Evolutionary conservation across 495 filamentous ascomycete genomes (phyloP).

Genomic region (Darksidea phi): DNA sequence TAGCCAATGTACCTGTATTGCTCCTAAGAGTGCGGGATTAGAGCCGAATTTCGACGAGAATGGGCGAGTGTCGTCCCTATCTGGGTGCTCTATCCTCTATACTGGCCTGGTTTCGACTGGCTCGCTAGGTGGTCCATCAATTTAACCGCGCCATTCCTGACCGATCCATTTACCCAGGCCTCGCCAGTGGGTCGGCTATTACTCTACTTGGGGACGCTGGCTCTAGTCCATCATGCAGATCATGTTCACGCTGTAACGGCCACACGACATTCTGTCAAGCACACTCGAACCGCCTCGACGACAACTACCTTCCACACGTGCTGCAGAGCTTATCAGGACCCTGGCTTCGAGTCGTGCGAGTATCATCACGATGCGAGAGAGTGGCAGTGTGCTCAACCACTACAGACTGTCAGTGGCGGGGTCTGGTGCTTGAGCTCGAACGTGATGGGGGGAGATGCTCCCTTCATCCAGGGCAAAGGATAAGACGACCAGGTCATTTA

Average conservation of each 20-base stretch:
- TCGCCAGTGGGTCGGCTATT: slow-evolving; percentile 17
- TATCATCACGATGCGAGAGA: slow-evolving; percentile 12
- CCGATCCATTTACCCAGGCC: slow-evolving; percentile 13
- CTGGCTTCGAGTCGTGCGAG: background rate
- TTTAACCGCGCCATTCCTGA: slow-evolving; percentile 24
- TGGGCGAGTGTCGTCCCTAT: background rate
- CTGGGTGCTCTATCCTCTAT: slow-evolving; percentile 6
- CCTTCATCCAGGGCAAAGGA: slow-evolving; percentile 13
- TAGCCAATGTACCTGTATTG: slow-evolving; percentile 5
- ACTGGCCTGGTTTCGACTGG: slow-evolving; percentile 12
- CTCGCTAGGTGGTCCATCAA: slow-evolving; percentile 9
- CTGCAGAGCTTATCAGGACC: slow-evolving; percentile 5
- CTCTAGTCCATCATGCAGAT: slow-evolving; percentile 23
- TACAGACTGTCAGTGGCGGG: slow-evolving; percentile 2
- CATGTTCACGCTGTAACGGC: slow-evolving; percentile 19
- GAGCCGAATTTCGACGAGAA: background rate
- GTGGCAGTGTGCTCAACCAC: background rate
- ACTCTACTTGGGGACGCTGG: slow-evolving; percentile 22
- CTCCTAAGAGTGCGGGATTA: slow-evolving; percentile 7
- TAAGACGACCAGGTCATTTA: slow-evolving; percentile 18
- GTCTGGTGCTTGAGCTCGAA: background rate
- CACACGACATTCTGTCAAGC: slow-evolving; percentile 18
- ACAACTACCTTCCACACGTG: background rate
- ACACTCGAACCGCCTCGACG: background rate
- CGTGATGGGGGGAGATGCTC: background rate